Evolutionary conservation across 257 asterid genomes (phyloP), one percentile per base, ranked within the genome.

Genomic region (Hygrophila difformis): DNA sequence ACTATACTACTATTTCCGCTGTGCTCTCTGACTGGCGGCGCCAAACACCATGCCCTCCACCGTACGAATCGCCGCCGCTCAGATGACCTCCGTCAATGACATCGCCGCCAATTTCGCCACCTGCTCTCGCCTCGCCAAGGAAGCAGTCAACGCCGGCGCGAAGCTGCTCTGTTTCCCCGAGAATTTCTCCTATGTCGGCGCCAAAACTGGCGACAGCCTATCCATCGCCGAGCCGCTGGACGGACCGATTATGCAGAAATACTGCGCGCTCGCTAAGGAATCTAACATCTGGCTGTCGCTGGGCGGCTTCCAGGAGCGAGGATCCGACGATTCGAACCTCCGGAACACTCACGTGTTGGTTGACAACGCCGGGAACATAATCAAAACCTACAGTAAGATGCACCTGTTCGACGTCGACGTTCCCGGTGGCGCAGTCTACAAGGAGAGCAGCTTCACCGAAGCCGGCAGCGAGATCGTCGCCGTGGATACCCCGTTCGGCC

Each of bases 351-450:
- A 88, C 22, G 93, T 88, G 18, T 31, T 88, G 61, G 71, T 88
- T 54, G 97, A 88, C 62, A 84, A 88, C 21, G 56, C 70, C 36
- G 97, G 97, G 21, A 70, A 72, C 47, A 79, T 88, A 45, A 64
- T 67, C 53, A 70, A 80, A 77, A 77, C 78, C 4, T 84, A 75
- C 51, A 63, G 87, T 46, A 88, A 84, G 65, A 84, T 88, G 84
- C 96, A 88, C 60, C 31, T 88, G 87, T 88, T 62, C 57, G 97
- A 89, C 29, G 97, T 89, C 52, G 91, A 89, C 60, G 96, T 89
- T 49, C 93, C 93, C 31, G 97, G 97, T 40, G 93, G 97, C 54
- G 91, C 96, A 21, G 95, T 89, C 54, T 89, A 75, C 85, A 81
- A 77, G 65, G 97, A 89, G 77, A 82, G 97, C 73, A 68, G 87